These are phyloP conservation scores for Fusarium liriodendri DNA, from an alignment of 2,329 filamentous ascomycete genomes.

Conservation along the genomic window DNA sequence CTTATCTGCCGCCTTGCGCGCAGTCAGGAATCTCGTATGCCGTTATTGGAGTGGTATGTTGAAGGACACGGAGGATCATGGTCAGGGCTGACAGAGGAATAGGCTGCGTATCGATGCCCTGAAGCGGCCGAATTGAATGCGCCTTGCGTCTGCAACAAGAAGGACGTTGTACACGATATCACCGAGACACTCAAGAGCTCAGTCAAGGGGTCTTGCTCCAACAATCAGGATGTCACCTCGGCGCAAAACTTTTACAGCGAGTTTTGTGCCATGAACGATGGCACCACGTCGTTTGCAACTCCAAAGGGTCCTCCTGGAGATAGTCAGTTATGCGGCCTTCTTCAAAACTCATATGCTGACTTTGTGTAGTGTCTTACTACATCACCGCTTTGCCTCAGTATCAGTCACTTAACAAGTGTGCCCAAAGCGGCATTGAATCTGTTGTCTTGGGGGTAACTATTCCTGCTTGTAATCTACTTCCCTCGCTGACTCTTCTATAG, in stretches of 20 bases:
- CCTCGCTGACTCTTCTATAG: constrained; percentile 21
- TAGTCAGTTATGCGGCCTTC: constrained; percentile 50
- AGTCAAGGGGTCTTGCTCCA: constrained; percentile 58
- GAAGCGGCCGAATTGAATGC: constrained; percentile 55
- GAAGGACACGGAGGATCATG: no score
- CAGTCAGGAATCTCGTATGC: constrained; percentile 45
- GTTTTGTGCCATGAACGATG: constrained; percentile 63
- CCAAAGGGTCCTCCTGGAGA: constrained; percentile 61
- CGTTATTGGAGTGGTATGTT: constrained; percentile 44
- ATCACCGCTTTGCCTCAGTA: constrained; percentile 63
- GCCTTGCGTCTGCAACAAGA: constrained; percentile 64
- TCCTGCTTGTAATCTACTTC: fast-evolving
- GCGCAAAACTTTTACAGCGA: constrained; percentile 63
- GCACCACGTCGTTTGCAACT: constrained; percentile 60
- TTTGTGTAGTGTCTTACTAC: constrained; percentile 61
- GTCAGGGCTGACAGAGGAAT: constrained; percentile 3
- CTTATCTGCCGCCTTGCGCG: constrained; percentile 54
- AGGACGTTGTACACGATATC: constrained; percentile 57
- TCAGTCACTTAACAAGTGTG: constrained; percentile 57
- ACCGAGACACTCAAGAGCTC: constrained; percentile 56
- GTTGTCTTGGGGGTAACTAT: constrained; percentile 54
- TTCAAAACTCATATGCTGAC: background rate
- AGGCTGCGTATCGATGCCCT: constrained; percentile 49
- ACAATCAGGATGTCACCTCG: constrained; percentile 58
- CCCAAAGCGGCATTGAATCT: constrained; percentile 56